Conservation (phyloP, 371 early-diverging fungal species). For the Mucor indicus region DNA sequence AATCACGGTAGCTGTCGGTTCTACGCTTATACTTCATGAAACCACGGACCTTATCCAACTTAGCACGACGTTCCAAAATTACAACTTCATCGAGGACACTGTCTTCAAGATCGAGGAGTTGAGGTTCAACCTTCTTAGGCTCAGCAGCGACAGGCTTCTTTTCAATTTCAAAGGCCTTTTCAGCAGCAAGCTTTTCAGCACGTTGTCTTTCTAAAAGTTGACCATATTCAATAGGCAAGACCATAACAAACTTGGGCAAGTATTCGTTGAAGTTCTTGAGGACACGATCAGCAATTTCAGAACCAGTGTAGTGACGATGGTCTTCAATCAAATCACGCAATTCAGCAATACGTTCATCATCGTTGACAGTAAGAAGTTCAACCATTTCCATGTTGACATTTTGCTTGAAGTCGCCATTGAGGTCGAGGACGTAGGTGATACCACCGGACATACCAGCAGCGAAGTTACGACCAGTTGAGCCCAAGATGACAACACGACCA, state of each 20-base stretch:
- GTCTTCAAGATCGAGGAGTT: conserved; percentile 89
- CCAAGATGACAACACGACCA: conserved; percentile 83
- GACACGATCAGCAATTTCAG: conserved; percentile 72
- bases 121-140: conserved; percentile 46
- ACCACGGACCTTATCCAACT: conserved; percentile 81
- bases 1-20: conserved; percentile 83
- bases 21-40: conserved; percentile 92
- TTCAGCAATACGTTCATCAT: conserved; percentile 72
- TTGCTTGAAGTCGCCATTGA: conserved; percentile 51
- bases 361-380: conserved; percentile 75
- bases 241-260: conserved; percentile 85
- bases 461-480: conserved; percentile 88
- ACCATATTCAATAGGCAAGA: conserved; percentile 93
- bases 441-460: conserved; percentile 96
- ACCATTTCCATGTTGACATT: conserved; percentile 92
- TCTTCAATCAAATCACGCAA: conserved; percentile 77
- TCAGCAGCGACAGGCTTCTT: conserved; percentile 16
- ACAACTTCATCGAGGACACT: conserved; percentile 71
- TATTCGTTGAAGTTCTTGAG: conserved; percentile 68
- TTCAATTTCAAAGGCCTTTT: conserved; percentile 3
- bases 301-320: conserved; percentile 83
- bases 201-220: conserved; percentile 69
- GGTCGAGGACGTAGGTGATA: conserved; percentile 83
- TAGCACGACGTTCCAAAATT: conserved; percentile 61
- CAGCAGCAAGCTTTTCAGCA: conserved; percentile 44